Conservation (phyloP, 1,284 basidiomycete genomes). For the Trichosporon inkin region DNA sequence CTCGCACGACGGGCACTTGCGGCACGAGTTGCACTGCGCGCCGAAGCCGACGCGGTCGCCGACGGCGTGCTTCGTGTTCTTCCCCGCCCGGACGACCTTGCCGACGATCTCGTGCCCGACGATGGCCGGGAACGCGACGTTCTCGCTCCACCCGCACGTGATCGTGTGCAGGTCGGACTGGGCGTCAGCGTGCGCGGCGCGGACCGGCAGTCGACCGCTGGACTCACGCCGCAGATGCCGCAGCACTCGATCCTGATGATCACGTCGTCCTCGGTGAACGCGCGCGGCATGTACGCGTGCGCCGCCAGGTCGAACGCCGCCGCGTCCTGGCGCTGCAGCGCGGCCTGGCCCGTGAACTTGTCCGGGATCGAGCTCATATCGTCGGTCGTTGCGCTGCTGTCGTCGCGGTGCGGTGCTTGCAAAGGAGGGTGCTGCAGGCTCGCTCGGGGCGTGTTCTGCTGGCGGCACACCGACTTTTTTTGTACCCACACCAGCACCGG, state of each 20-base stretch:
- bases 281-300: constrained; percentile 31
- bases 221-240: constrained; percentile 24
- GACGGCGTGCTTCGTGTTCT: constrained; percentile 55
- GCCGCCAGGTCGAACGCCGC: constrained; percentile 27
- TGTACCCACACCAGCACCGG: too few species aligned
- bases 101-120: constrained; percentile 56
- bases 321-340: constrained; percentile 23
- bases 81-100: constrained; percentile 47
- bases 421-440: too few species aligned
- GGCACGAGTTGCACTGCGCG: constrained; percentile 58
- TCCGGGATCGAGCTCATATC: constrained; percentile 10
- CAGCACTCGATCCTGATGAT: constrained; percentile 28
- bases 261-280: constrained; percentile 33
- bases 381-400: too few species aligned
- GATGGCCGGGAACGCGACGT: constrained; percentile 21
- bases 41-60: constrained; percentile 65
- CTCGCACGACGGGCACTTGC: constrained; percentile 58
- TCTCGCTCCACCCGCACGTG: constrained; percentile 29
- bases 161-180: constrained; percentile 34
- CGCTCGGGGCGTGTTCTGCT: too few species aligned
- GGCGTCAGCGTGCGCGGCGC: background rate
- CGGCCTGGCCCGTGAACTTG: constrained; percentile 29
- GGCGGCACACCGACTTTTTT: too few species aligned
- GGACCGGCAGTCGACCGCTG: too few species aligned
- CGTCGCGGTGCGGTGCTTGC: too few species aligned